Evolutionary conservation across 495 filamentous ascomycete genomes (phyloP).

Genomic region (Hyaloscypha variabilis): DNA sequence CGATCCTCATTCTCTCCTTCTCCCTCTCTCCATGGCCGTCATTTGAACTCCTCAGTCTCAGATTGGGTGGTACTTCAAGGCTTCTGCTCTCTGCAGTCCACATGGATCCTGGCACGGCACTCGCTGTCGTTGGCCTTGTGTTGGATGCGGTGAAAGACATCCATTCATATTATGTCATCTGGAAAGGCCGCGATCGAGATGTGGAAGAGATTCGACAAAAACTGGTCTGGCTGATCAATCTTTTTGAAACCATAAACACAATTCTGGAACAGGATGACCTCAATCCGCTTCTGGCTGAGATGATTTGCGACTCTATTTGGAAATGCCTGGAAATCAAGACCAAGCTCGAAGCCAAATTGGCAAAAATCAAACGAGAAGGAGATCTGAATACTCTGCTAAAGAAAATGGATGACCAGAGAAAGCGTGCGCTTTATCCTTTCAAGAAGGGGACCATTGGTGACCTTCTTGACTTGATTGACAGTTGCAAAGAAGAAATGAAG

Average conservation of each 20-base stretch:
- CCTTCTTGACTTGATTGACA: neutral
- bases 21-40: neutral
- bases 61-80: too few relatives aligned
- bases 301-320: neutral
- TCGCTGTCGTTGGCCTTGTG: neutral
- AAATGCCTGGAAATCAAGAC: neutral
- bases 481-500: neutral
- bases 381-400: neutral
- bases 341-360: neutral
- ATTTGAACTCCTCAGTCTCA: too few relatives aligned
- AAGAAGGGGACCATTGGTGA: neutral
- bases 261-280: neutral
- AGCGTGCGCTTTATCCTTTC: neutral
- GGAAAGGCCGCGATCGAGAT: neutral
- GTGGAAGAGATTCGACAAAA: neutral
- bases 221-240: neutral
- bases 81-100: neutral
- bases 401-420: neutral
- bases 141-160: neutral
- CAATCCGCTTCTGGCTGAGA: neutral
- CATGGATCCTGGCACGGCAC: neutral
- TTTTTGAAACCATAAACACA: neutral
- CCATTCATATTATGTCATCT: neutral
- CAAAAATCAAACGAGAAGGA: neutral
- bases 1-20: too few relatives aligned